Evolutionary conservation across 2,329 filamentous ascomycete genomes (phyloP).

Genomic region (Parascedosporium putredinis): DNA sequence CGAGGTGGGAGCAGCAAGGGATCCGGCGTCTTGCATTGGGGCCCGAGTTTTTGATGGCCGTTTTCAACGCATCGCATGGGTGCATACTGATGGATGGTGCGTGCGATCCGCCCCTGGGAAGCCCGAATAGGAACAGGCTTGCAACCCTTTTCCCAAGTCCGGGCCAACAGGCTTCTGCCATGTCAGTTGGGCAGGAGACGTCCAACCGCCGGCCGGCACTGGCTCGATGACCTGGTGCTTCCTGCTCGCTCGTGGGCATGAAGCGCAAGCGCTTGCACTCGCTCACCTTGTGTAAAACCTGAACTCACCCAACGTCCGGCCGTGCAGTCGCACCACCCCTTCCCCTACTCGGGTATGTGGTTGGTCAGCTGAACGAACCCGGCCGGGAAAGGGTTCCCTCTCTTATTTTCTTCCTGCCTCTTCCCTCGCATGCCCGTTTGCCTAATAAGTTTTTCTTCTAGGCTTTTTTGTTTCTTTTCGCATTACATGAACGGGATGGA

Average conservation of each 20-base stretch:
- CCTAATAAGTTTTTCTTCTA: too few relatives aligned
- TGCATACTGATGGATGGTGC: background rate
- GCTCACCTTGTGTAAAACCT: too few relatives aligned
- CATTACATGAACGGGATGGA: too few relatives aligned
- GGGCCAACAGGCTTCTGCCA: conserved; percentile 6
- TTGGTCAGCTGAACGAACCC: too few relatives aligned
- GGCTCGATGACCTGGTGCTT: background rate
- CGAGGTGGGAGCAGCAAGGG: background rate
- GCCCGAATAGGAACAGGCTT: background rate
- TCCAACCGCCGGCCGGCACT: background rate
- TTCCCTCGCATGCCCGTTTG: too few relatives aligned
- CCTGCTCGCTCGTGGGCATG: background rate
- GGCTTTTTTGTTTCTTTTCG: too few relatives aligned
- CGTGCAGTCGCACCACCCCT: too few relatives aligned
- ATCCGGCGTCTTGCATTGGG: conserved; percentile 4
- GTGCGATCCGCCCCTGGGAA: background rate
- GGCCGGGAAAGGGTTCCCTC: too few relatives aligned
- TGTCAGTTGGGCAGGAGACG: conserved; percentile 1
- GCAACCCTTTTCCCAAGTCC: background rate
- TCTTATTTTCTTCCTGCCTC: too few relatives aligned
- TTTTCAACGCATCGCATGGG: background rate
- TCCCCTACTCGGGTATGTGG: too few relatives aligned
- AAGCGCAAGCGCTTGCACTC: background rate
- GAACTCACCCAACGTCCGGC: too few relatives aligned
- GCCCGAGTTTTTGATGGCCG: conserved; percentile 2